Evolutionary conservation across 805 yeast genomes (phyloP), one percentile per base, ranked within the genome.

Genomic region (Kluyveromyces dobzhanskii): DNA sequence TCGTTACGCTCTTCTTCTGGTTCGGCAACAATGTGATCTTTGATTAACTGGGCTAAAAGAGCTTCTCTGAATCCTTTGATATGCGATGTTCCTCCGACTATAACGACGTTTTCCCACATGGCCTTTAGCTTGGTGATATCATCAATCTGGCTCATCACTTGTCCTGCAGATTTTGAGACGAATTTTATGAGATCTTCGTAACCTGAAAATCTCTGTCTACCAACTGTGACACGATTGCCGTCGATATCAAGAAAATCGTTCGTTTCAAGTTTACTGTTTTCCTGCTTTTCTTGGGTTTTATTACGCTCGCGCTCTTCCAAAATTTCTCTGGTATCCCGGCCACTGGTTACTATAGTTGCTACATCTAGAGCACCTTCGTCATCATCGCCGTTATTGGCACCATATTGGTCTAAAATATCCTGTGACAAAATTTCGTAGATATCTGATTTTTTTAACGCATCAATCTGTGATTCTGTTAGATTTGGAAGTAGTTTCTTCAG

Each of bases 171-270:
- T 14, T 62, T 64, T 3, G 82, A 70, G 16, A 90, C 68, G 17
- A 56, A 53, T 4, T 62, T 66, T 25, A 90, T 69, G 38, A 90
- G 68, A 17, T 62, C 67, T 33, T 72, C 76, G 27, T 82, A 66
- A 1, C 97, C 97, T 56, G 75, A 80, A 61, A 90, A 90, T 50
- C 97, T 70, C 64, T 87, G 95, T 44, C 79, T 83, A 2, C 97
- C 97, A n/a, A 90, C 76, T 6, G 66, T 65, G n/a, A 83, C 56
- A 39, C 64, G 64, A 35, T 71, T 65, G 3, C 85, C 82, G 4
- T 60, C 52, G 8, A 70, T 59, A 59, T 84, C 94, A 23, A 66
- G 56, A 54, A 88, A 90, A 5, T 69, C 57, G 58, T 87, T 88
- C n/a, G 65, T 70, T 50, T 83, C 90, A 42, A 80, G 58, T 53